Conservation (phyloP, 208 protist genomes). For the Wallacemonas sp. region DNA sequence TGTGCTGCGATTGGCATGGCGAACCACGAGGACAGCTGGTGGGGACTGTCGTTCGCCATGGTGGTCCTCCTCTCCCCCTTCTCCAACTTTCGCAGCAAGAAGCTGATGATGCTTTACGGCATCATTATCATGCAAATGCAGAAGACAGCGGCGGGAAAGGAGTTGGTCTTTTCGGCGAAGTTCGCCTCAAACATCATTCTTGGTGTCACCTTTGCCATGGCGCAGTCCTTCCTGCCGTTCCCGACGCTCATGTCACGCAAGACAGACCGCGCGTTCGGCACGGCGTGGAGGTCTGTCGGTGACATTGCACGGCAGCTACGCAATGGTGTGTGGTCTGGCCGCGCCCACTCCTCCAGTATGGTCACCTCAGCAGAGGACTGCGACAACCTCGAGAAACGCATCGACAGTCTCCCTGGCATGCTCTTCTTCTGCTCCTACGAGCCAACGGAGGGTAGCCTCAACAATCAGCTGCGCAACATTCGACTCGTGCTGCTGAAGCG, state of each 20-base stretch:
- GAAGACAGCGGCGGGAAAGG: slow-evolving; percentile 11
- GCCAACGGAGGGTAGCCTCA: slow-evolving; percentile 41
- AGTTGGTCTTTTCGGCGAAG: slow-evolving; percentile 18
- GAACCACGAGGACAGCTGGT: slow-evolving; percentile 37
- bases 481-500: slow-evolving; percentile 38
- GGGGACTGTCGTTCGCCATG: slow-evolving; percentile 38
- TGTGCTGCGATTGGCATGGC: slow-evolving; percentile 18
- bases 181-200: slow-evolving; percentile 39
- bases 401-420: slow-evolving; percentile 25
- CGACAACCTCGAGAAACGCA: slow-evolving; percentile 28
- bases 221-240: slow-evolving; percentile 43
- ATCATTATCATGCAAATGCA: slow-evolving; percentile 52
- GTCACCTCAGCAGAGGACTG: slow-evolving; percentile 30
- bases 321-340: slow-evolving; percentile 40
- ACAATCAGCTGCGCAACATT: slow-evolving; percentile 44
- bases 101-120: slow-evolving; percentile 36
- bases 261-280: slow-evolving; percentile 29
- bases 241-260: slow-evolving; percentile 35
- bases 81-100: slow-evolving; percentile 33
- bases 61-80: slow-evolving; percentile 41
- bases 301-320: slow-evolving; percentile 28
- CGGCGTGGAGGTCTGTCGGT: slow-evolving; percentile 33
- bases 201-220: slow-evolving; percentile 27
- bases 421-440: slow-evolving; percentile 46
- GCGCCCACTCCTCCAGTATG: slow-evolving; percentile 29